Percentiles rank a stretch among this genome's conserved stretches.
phyloP scores from a whole-genome alignment of 1,284 basidiomycete genomes.

The Malassezia sympodialis region DNA sequence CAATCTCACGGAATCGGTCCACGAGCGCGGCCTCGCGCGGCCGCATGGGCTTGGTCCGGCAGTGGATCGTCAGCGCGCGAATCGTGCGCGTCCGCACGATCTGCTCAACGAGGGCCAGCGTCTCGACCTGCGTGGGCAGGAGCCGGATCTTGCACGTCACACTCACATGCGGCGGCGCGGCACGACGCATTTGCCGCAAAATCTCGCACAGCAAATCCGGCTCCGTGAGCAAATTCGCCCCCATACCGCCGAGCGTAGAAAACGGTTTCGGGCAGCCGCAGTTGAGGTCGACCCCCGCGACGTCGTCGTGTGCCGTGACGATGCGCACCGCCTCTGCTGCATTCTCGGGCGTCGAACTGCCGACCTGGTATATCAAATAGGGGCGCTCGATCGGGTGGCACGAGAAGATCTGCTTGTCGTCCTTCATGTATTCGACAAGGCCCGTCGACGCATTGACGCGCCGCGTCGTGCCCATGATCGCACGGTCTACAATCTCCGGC shows the following conservation, averaged over 20 bases:
- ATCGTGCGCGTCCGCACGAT: slow-evolving; percentile 75
- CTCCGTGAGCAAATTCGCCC: slow-evolving; percentile 81
- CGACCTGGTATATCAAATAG: slow-evolving; percentile 61
- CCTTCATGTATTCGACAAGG: slow-evolving; percentile 69
- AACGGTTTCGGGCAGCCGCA: slow-evolving; percentile 84
- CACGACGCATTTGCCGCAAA: slow-evolving; percentile 39
- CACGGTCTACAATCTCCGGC: slow-evolving; percentile 91
- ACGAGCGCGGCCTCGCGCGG: slow-evolving; percentile 69
- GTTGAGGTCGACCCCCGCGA: slow-evolving; percentile 87
- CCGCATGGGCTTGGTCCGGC: slow-evolving; percentile 86
- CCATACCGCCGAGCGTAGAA: slow-evolving; percentile 90
- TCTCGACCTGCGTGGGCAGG: slow-evolving; percentile 73
- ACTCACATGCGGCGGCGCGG: slow-evolving; percentile 53
- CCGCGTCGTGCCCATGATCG: slow-evolving; percentile 74
- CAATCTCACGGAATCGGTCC: slow-evolving; percentile 70
- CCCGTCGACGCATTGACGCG: slow-evolving; percentile 79
- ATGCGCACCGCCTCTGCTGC: slow-evolving; percentile 81
- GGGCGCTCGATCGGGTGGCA: slow-evolving; percentile 74
- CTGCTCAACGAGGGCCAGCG: slow-evolving; percentile 70
- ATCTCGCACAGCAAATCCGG: slow-evolving; percentile 78
- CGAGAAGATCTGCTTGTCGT: slow-evolving; percentile 70
- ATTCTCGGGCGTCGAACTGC: slow-evolving; percentile 73
- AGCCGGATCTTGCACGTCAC: slow-evolving; percentile 68
- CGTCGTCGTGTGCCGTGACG: slow-evolving; percentile 64
- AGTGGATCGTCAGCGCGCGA: slow-evolving; percentile 83